Evolutionary conservation across 1,139 yeast species (phyloP).

Genomic region (Saccharomyces pastorianus): DNA sequence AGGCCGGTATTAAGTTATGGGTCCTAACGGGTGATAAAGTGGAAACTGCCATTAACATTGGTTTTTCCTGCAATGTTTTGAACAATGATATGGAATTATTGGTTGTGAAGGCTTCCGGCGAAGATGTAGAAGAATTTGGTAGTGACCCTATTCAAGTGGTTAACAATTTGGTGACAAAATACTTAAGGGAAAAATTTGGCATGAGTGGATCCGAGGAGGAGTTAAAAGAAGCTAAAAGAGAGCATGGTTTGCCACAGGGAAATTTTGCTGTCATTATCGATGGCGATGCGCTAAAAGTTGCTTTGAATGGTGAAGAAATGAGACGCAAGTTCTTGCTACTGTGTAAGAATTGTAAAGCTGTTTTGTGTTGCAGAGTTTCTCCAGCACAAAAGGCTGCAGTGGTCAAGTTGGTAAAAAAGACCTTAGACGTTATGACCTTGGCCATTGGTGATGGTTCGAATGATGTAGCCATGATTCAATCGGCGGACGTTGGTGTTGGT

Average conservation of each 20-base stretch:
- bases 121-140: slow-evolving; percentile 36
- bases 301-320: slow-evolving; percentile 49
- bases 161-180: slow-evolving; percentile 50
- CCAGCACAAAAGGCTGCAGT: slow-evolving; percentile 97
- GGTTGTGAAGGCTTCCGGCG: slow-evolving; percentile 49
- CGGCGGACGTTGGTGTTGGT: slow-evolving; percentile 97
- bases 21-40: slow-evolving; percentile 96
- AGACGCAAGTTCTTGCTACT: slow-evolving; percentile 67
- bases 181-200: slow-evolving; percentile 52
- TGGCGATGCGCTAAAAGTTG: slow-evolving; percentile 81
- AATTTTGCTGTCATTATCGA: slow-evolving; percentile 80
- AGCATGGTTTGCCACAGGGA: slow-evolving; percentile 76
- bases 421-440: slow-evolving; percentile 77
- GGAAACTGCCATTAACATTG: slow-evolving; percentile 96
- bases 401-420: slow-evolving; percentile 74
- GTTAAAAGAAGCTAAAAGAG: slow-evolving; percentile 54
- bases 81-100: slow-evolving; percentile 81
- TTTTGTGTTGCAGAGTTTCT: slow-evolving; percentile 90
- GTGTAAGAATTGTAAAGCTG: slow-evolving; percentile 92
- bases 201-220: slow-evolving; percentile 53
- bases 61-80: slow-evolving; percentile 86
- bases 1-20: slow-evolving; percentile 95
- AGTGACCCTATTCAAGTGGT: slow-evolving; percentile 36
- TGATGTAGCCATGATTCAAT: slow-evolving; percentile 98
- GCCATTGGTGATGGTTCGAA: slow-evolving; percentile 98